Percentiles rank a stretch among this genome's conserved stretches.
Evolutionary conservation across 345 rosid species (phyloP).

Genomic region (Rhodamnia argentea): DNA sequence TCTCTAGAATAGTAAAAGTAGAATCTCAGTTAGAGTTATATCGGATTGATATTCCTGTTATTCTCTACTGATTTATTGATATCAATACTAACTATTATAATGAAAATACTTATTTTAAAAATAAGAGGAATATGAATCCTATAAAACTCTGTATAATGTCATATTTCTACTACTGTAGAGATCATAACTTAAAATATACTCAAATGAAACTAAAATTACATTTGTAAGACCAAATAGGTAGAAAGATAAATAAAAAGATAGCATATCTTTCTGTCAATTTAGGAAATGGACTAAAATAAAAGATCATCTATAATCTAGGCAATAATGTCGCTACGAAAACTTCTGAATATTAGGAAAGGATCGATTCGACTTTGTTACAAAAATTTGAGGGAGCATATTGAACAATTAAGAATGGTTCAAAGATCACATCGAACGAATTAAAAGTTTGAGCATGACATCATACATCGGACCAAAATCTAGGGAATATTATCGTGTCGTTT

Average conservation of each 20-base stretch:
- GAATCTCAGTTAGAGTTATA: not conserved
- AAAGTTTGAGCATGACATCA: not conserved
- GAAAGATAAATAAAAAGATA: not conserved
- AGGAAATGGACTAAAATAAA: not conserved
- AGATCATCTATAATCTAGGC: not conserved
- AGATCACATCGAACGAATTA: rapidly evolving
- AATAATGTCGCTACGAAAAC: not conserved
- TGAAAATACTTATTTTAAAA: not conserved
- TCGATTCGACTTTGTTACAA: not conserved
- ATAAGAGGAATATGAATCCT: not conserved
- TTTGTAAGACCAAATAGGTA: not conserved
- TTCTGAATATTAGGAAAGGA: not conserved
- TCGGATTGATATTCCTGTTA: not conserved
- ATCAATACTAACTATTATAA: not conserved
- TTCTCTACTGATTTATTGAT: not conserved
- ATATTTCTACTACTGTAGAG: not conserved
- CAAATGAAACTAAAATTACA: not conserved
- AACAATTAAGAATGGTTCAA: not conserved
- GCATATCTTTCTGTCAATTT: not conserved
- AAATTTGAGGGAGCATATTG: not conserved
- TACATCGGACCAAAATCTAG: not conserved
- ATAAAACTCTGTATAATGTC: not conserved
- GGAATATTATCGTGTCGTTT: not conserved
- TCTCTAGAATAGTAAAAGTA: not conserved
- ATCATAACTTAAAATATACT: not conserved